Conservation (phyloP, 768 basidiomycete species). For the Mycena kentingensis region DNA sequence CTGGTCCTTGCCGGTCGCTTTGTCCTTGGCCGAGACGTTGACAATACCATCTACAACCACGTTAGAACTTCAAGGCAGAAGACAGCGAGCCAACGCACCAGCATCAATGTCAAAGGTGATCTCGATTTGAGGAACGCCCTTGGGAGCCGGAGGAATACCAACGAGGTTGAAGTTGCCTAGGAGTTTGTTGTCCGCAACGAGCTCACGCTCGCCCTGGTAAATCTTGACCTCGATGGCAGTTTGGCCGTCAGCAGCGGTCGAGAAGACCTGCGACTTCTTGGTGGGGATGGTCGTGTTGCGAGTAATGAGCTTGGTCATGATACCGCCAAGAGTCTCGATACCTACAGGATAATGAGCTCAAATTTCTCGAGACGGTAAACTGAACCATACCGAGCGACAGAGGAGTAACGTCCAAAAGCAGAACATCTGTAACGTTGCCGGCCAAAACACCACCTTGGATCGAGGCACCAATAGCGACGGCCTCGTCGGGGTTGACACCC, state of each 20-base stretch:
- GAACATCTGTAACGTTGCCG: constrained; percentile 93
- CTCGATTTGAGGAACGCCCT: constrained; percentile 83
- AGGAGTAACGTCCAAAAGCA: constrained; percentile 94
- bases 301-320: constrained; percentile 98
- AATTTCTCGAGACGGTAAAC: not conserved
- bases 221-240: constrained; percentile 99
- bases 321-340: constrained; percentile 97
- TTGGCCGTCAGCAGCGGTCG: constrained; percentile 98
- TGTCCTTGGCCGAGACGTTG: constrained; percentile 94
- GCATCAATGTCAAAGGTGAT: constrained; percentile 98
- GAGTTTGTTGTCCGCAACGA: constrained; percentile 97
- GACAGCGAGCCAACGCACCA: constrained; percentile 45
- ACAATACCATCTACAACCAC: constrained; percentile 80
- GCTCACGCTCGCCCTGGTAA: constrained; percentile 98
- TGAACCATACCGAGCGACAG: constrained; percentile 80
- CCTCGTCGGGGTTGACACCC: constrained; percentile 99
- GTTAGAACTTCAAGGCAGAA: constrained; percentile 8
- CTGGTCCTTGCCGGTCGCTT: constrained; percentile 87
- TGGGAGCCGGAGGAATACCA: constrained; percentile 88
- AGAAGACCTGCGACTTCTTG: constrained; percentile 99
- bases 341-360: constrained; percentile 35
- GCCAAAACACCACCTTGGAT: constrained; percentile 98
- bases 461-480: constrained; percentile 96
- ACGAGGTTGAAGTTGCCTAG: constrained; percentile 99
- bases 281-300: constrained; percentile 99